These are phyloP conservation scores for Parafenestella ontariensis DNA, from an alignment of 2,329 filamentous ascomycete genomes.

Conservation along the genomic window DNA sequence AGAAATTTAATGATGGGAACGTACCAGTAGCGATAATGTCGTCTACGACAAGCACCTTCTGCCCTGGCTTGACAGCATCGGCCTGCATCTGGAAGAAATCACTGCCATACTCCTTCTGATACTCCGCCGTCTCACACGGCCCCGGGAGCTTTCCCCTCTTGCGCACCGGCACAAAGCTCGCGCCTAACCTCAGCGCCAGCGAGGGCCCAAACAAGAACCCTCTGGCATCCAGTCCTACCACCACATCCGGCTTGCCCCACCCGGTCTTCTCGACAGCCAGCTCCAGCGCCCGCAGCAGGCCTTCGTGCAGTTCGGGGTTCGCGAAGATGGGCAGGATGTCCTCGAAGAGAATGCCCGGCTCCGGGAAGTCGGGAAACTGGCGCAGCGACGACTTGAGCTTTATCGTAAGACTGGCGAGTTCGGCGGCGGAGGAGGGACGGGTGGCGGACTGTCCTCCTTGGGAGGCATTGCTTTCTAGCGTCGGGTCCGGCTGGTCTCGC, in stretches of 20 bases:
- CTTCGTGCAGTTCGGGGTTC: conserved; percentile 73
- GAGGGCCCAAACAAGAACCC: conserved; percentile 95
- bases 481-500: conserved; percentile 42
- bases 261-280: conserved; percentile 72
- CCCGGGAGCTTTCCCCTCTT: conserved; percentile 97
- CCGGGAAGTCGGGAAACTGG: conserved; percentile 90
- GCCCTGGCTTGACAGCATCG: conserved; percentile 81
- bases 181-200: conserved; percentile 81
- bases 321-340: conserved; percentile 98
- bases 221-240: conserved; percentile 91
- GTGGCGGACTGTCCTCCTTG: conserved; percentile 58
- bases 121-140: conserved; percentile 81
- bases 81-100: conserved; percentile 97
- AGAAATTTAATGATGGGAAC: conserved; percentile 43
- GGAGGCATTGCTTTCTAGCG: conserved; percentile 50
- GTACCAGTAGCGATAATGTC: conserved; percentile 98
- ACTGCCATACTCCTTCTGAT: conserved; percentile 94
- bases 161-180: conserved; percentile 89
- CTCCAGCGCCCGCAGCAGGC: conserved; percentile 83
- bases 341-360: conserved; percentile 92
- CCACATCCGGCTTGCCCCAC: conserved; percentile 74
- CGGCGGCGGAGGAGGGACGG: conserved; percentile 57
- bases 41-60: conserved; percentile 92
- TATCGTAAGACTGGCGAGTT: conserved; percentile 66
- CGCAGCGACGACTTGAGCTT: conserved; percentile 76